A percentile compares a stretch with the other conserved stretches of the same genome.
Evolutionary conservation across 345 rosid genomes (phyloP).

Genomic region (Eucalyptus marginata): DNA sequence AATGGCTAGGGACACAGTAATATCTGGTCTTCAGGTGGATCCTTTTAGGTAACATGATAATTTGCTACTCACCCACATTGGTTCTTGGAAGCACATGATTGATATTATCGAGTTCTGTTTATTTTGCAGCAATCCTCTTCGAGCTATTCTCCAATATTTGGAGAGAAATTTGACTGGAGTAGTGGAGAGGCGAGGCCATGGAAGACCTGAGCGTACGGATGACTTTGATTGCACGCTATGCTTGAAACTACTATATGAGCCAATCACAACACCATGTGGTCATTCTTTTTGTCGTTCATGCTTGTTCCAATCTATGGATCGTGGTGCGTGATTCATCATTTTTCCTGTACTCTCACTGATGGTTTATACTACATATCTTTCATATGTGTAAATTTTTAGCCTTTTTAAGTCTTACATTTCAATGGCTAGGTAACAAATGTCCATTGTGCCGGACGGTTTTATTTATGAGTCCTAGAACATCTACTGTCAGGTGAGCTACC

Average conservation of each 20-base stretch:
- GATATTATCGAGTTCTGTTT: not conserved
- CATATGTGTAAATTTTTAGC: not conserved
- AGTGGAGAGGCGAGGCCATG: conserved; percentile 22
- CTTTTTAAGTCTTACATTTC: not conserved
- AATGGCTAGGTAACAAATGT: conserved; percentile 76
- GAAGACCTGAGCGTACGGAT: conserved; percentile 52
- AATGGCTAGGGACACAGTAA: conserved; percentile 54
- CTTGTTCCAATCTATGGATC: conserved; percentile 89
- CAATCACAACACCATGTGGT: conserved; percentile 91
- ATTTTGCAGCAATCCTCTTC: conserved; percentile 66
- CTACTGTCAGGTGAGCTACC: conserved; percentile 61
- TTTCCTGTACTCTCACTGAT: not conserved
- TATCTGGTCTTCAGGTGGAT: conserved; percentile 86
- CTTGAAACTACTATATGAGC: conserved; percentile 77
- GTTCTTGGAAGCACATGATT: not conserved
- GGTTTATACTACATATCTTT: not conserved
- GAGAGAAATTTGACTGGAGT: conserved; percentile 23
- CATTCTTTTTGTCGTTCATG: conserved; percentile 94
- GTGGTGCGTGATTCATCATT: conserved; percentile 32
- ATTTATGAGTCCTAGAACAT: conserved; percentile 75
- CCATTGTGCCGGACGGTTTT: conserved; percentile 90
- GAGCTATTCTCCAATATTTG: conserved; percentile 54
- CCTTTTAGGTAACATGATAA: conserved; percentile 43
- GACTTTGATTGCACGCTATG: conserved; percentile 93
- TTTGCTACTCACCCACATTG: not conserved